A percentile compares a stretch with the other conserved stretches of the same genome.
Evolutionary conservation across 2,329 filamentous ascomycete genomes (phyloP).

Genomic region (Dendrostoma leiphaemia): DNA sequence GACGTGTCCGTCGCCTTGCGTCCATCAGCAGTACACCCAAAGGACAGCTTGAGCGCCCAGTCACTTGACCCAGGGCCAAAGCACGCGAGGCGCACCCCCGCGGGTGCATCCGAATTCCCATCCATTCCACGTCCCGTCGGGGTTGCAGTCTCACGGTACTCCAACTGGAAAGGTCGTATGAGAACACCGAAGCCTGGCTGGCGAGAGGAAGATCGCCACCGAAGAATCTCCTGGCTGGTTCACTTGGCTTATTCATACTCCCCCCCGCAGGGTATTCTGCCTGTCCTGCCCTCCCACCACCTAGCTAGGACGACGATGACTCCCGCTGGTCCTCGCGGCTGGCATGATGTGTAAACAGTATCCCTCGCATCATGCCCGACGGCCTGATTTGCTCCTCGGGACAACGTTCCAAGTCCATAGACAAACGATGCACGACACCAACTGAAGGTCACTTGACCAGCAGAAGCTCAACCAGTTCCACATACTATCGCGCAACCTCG

Average conservation of each 20-base stretch:
- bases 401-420: no score
- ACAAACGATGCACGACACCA: neutral
- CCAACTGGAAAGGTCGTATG: neutral
- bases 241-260: no score
- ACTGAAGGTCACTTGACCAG: constrained; percentile 11
- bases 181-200: no score
- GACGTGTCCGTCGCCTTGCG: no score
- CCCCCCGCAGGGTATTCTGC: neutral
- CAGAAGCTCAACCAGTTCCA: neutral
- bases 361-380: no score
- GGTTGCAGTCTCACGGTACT: neutral
- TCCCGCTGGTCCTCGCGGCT: neutral
- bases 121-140: constrained; percentile 1
- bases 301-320: neutral
- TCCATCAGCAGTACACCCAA: neutral
- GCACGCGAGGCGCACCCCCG: neutral
- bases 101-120: no score
- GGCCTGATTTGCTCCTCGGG: no score
- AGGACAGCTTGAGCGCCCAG: neutral
- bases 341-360: neutral
- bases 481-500: neutral
- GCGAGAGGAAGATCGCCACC: no score
- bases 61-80: constrained; percentile 4
- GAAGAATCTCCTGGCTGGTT: no score
- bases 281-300: neutral